Base-by-base conservation (phyloP, 495 filamentous ascomycete genomes). In the Penicillium robsamsonii region DNA sequence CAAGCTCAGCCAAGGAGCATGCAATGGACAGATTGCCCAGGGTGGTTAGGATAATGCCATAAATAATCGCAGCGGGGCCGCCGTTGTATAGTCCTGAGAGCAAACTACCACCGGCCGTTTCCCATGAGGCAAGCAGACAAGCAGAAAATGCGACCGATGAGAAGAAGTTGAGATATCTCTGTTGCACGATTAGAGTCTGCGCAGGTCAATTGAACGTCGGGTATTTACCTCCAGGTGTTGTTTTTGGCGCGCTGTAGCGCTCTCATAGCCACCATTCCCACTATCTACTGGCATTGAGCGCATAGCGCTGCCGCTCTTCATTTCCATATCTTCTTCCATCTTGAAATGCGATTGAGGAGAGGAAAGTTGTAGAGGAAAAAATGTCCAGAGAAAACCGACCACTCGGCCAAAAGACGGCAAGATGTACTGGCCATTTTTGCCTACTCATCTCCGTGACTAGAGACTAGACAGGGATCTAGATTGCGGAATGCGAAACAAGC, bases 121-220 rank as follows among this genome's bases (percentile, higher is more conserved):
- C 70, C 72, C 72, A 75, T n/a, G 72, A 69, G 10, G 65, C 65
- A 30, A 75, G 61, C 27, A 73, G 45, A 6, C 69, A 72, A 7
- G 61, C 58, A 3, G 69, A 69, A 31, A 75, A 70, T 35, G 64
- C 69, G 8, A 73, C 54, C 0, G 71, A 64, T 5, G 72, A 70
- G 55, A 71, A 60, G 47, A 70, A 66, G 37, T 68, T 67, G 22
- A 75, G 58, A 57, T 75, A 70, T 60, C 70, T 57, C 72, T 75
- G 29, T 37, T 30, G n/a, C 27, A 30, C 5, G 0, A 54, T 53
- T 27, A 55, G 31, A 22, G 13, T 55, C 29, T 58, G 37, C 13
- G n/a, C 20, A 22, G 15, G 27, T 41, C 55, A 42, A 46, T 46
- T 18, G 24, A 35, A 41, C 13, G 7, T 29, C 25, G 10, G 45